Percentiles rank a stretch among this genome's conserved stretches.
Evolutionary conservation across 371 early-diverging fungal genomes (phyloP).

Genomic region (Mucor indicus): DNA sequence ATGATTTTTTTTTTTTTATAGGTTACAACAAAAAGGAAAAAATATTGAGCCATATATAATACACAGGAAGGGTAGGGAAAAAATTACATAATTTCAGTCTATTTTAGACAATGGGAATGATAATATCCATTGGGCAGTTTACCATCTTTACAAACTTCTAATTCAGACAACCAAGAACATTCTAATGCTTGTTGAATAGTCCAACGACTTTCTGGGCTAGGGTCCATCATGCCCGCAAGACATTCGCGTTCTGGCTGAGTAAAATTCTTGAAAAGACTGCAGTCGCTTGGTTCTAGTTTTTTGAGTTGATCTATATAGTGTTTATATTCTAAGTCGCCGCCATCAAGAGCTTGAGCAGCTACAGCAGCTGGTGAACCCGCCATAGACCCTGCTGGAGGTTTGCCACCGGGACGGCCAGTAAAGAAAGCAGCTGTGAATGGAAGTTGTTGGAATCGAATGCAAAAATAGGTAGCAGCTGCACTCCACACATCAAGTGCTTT

Average conservation of each 20-base stretch:
- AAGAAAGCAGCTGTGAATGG: conserved; percentile 47
- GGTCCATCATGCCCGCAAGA: conserved; percentile 54
- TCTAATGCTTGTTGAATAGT: conserved; percentile 77
- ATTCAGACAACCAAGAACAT: conserved; percentile 73
- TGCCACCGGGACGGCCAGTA: conserved; percentile 20
- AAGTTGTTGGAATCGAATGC: conserved; percentile 74
- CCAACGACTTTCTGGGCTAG: conserved; percentile 72
- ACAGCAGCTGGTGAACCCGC: conserved; percentile 35
- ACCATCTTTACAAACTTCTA: conserved; percentile 35
- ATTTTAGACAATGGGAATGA: conserved; percentile 12
- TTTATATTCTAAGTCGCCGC: conserved; percentile 29
- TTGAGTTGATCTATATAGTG: conserved; percentile 25
- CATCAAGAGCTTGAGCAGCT: conserved; percentile 25
- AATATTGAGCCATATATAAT: too few species aligned
- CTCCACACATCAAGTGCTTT: conserved; percentile 84
- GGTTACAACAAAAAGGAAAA: background rate
- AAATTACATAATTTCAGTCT: background rate
- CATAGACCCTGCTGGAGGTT: conserved; percentile 11
- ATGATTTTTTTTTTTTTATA: too few species aligned
- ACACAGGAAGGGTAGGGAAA: background rate
- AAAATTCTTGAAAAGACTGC: conserved; percentile 22
- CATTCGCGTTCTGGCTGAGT: conserved; percentile 26
- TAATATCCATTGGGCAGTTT: conserved; percentile 27
- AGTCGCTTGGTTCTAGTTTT: conserved; percentile 21
- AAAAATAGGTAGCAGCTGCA: conserved; percentile 78